Percentiles rank a stretch among this genome's conserved stretches.
Evolutionary conservation across 2,329 filamentous ascomycete species (phyloP).

Genomic region (Fusarium brachygibbosum): DNA sequence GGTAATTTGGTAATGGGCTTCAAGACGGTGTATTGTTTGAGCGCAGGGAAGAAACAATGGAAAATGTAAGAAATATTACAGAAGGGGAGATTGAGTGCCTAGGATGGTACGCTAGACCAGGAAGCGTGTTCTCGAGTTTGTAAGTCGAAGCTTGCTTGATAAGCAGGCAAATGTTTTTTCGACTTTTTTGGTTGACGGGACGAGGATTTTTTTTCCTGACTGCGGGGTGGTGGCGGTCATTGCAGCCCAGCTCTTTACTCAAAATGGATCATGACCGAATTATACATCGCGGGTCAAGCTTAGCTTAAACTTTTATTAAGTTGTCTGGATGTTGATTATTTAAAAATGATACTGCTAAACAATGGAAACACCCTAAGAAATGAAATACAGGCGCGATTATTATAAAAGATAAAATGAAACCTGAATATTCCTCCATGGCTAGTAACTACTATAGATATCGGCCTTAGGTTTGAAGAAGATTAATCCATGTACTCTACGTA

Average conservation of each 20-base stretch:
- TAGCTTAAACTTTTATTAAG: background rate
- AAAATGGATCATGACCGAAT: constrained; percentile 14
- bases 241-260: constrained; percentile 23
- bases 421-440: background rate
- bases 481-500: background rate
- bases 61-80: background rate
- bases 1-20: constrained; percentile 38
- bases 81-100: background rate
- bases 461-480: background rate
- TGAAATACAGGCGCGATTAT: background rate
- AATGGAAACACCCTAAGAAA: background rate
- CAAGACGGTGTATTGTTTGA: constrained; percentile 1
- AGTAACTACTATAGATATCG: background rate
- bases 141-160: constrained; percentile 48
- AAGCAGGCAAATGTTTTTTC: constrained; percentile 47
- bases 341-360: background rate
- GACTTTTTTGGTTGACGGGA: constrained; percentile 33
- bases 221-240: constrained; percentile 49
- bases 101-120: background rate
- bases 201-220: constrained; percentile 46
- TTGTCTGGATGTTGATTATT: background rate
- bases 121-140: constrained; percentile 20
- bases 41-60: background rate
- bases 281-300: background rate
- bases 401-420: background rate